Base-by-base conservation (phyloP, 495 filamentous ascomycete species). In the Zalerion maritima region DNA sequence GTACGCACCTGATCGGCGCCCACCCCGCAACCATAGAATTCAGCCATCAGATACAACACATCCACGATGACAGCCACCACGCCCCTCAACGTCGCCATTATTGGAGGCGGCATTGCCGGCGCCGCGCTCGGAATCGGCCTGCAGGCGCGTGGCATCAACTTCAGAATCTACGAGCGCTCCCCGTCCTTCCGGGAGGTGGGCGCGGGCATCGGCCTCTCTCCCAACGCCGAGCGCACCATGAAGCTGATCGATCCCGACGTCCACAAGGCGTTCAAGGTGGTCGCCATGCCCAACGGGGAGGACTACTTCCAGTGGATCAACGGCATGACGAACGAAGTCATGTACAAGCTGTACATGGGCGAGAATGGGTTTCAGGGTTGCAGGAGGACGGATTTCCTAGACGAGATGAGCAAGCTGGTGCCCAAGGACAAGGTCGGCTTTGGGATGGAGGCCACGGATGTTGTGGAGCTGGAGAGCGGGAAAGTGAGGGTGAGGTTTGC, bases 101-200 rank as follows among this genome's bases (percentile, higher is more conserved):
- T 75, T 24, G 73, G 73, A 29, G 70, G 57, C 18, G 73, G 73
- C 7, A 72, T 77, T 26, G 63, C 67, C 1, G 73, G 73, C 12
- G 52, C 75, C 18, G 52, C 54, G 29, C 58, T 77, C 1, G 69
- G 69, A 7, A 46, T 65, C 1, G 71, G 59, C 12, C 57, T 75
- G 5, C 55, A 64, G 31, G 52, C 52, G n/a, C 68, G 67, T 38
- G 38, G 44, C 2, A 41, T 75, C 14, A 33, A 39, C 3, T 64
- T 60, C 29, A 56, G 54, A 3, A 49, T 77, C 21, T 76, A 73
- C 40, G 73, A 77, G 49, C 63, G 65, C 2, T 55, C 64, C 0
- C 28, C 53, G 0, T 46, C 37, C 1, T 67, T 72, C 45, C 49
- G 53, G 8, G 72, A 73, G 40, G 62, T 74, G 24, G 72, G 72